phyloP scores from a whole-genome alignment of 805 yeast genomes.

The Candida tammaniensis region DNA sequence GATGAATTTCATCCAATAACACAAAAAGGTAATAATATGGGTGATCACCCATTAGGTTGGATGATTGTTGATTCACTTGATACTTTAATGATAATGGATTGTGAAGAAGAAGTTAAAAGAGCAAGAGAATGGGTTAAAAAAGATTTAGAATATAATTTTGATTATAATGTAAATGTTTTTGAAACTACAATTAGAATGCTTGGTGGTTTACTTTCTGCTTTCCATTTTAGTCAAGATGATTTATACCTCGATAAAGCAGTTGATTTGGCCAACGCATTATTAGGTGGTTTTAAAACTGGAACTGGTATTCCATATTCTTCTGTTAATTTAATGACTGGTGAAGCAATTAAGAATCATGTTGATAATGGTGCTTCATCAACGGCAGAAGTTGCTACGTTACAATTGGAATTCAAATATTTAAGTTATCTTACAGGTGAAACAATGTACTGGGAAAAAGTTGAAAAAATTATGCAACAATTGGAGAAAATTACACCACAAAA shows the following conservation, averaged over 20 bases:
- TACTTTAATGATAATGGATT: constrained; percentile 75
- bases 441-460: constrained; percentile 75
- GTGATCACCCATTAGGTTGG: constrained; percentile 85
- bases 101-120: constrained; percentile 55
- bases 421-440: constrained; percentile 76
- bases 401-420: constrained; percentile 81
- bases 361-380: constrained; percentile 82
- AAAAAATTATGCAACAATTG: constrained; percentile 65
- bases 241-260: constrained; percentile 74
- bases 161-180: constrained; percentile 75
- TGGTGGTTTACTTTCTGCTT: constrained; percentile 88
- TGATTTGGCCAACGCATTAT: constrained; percentile 69
- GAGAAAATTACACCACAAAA: constrained; percentile 63
- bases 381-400: constrained; percentile 86
- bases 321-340: constrained; percentile 65
- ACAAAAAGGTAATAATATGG: constrained; percentile 68
- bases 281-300: constrained; percentile 63
- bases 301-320: constrained; percentile 79
- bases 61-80: constrained; percentile 86
- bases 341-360: constrained; percentile 58
- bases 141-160: constrained; percentile 67
- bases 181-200: constrained; percentile 95
- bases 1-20: constrained; percentile 75
- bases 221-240: constrained; percentile 65
- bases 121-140: constrained; percentile 75